Evolutionary conservation across 176 grass and related monocot species (phyloP), one percentile per base, ranked within the genome.

Genomic region (Panicum miliaceum): DNA sequence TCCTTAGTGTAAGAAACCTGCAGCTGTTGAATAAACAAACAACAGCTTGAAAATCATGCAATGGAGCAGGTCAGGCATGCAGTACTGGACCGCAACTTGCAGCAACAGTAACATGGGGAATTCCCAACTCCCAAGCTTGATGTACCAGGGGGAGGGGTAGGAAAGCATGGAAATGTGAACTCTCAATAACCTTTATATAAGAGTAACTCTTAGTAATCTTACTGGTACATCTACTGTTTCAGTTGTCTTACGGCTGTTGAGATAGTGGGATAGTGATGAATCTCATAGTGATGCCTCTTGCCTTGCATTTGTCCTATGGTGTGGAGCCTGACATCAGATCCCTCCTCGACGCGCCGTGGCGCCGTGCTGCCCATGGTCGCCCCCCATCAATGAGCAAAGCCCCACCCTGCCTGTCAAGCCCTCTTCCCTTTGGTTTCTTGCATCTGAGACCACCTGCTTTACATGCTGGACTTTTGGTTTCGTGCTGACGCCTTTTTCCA

Each of bases 381-480:
- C 7, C 7, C 32, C 37, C 57, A 86, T 60, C 54, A 86, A 76
- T 6, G 40, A 58, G 66, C 79, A 67, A 47, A 79, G 80, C 79
- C 73, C 88, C 66, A 78, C 73, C 37, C 58, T 38, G 57, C 72
- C 83, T 63, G 26, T 26, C 76, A 47, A 59, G 71, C 16, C 73
- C 73, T 32, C 61, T 75, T 67, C 41, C 62, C 82, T 53, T 69
- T 63, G 82, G 82, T 76, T 40, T 45, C 79, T 86, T 82, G 73
- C 88, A 78, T 78, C 88, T 66, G 73, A 90, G 73, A 83, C 73
- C 84, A 73, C 84, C 65, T 86, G 79, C 84, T 90, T 86, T 90
- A 86, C 82, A 73, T 51, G 84, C 84, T 79, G 79, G 73, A 58
- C 73, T 77, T 82, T 59, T 79, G 64, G 79, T 73, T 78, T 73